Conservation (phyloP, 805 yeast genomes). For the Deakozyma indianensis region DNA sequence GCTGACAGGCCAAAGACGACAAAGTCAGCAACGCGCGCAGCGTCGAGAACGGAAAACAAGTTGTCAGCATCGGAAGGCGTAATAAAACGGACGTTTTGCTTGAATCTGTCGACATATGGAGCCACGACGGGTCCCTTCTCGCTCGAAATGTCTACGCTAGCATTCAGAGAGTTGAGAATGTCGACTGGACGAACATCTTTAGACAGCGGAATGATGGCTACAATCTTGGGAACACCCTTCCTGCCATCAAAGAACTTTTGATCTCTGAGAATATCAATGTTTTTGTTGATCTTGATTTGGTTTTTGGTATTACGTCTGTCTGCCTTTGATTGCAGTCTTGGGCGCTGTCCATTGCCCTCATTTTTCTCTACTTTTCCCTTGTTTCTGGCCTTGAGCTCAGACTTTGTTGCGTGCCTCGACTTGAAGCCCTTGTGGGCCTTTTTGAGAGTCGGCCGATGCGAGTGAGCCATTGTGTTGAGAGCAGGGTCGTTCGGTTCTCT, state of each 20-base stretch:
- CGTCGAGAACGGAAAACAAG: constrained; percentile 61
- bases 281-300: constrained; percentile 63
- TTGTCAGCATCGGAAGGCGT: constrained; percentile 56
- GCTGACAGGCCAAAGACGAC: constrained; percentile 87
- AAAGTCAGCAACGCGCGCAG: constrained; percentile 79
- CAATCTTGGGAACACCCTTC: constrained; percentile 68
- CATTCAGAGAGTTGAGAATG: constrained; percentile 15
- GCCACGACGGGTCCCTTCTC: constrained; percentile 5
- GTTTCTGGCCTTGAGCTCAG: constrained; percentile 61
- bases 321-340: constrained; percentile 30
- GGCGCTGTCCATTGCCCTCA: constrained; percentile 17
- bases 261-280: constrained; percentile 39
- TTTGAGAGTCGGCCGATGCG: constrained; percentile 75
- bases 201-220: constrained; percentile 70
- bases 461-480: constrained; percentile 26
- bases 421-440: constrained; percentile 83
- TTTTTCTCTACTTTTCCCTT: constrained; percentile 80
- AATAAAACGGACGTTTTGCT: constrained; percentile 55
- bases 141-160: constrained; percentile 7
- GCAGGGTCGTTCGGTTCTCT: not conserved
- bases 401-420: constrained; percentile 80
- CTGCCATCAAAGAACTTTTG: constrained; percentile 68
- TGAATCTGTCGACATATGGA: constrained; percentile 35
- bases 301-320: constrained; percentile 68
- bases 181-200: constrained; percentile 38